A percentile compares a stretch with the other conserved stretches of the same genome.
phyloP scores from a whole-genome alignment of 257 asterid species.

The Petrea volubilis region DNA sequence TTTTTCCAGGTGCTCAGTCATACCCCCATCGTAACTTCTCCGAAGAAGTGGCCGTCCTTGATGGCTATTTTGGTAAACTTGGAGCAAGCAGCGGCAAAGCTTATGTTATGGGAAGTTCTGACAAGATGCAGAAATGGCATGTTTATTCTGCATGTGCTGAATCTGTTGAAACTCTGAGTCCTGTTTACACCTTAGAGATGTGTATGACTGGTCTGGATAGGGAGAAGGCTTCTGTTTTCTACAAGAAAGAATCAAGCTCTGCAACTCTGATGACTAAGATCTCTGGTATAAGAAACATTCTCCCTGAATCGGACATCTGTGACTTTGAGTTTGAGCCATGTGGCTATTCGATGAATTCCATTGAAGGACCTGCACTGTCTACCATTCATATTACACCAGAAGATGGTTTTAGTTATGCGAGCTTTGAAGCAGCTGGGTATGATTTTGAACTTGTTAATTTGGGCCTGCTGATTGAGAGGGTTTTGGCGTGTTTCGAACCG shows the following conservation, averaged over 20 bases:
- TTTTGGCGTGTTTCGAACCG: slow-evolving; percentile 66
- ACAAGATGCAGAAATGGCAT: slow-evolving; percentile 66
- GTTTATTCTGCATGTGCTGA: slow-evolving; percentile 65
- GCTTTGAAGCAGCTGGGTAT: slow-evolving; percentile 86
- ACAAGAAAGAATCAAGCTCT: slow-evolving; percentile 50
- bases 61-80: slow-evolving; percentile 65
- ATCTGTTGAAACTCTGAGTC: slow-evolving; percentile 30
- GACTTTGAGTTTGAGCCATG: slow-evolving; percentile 89
- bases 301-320: slow-evolving; percentile 62
- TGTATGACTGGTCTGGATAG: slow-evolving; percentile 83
- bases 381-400: slow-evolving; percentile 87
- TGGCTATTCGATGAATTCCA: slow-evolving; percentile 88
- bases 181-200: slow-evolving; percentile 76
- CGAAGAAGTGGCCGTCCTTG: slow-evolving; percentile 75
- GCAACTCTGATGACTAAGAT: slow-evolving; percentile 55
- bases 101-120: slow-evolving; percentile 54
- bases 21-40: slow-evolving; percentile 77
- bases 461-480: slow-evolving; percentile 56
- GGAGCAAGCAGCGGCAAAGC: slow-evolving; percentile 65
- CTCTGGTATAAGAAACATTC: slow-evolving; percentile 74
- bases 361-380: slow-evolving; percentile 67
- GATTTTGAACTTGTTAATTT: slow-evolving; percentile 43
- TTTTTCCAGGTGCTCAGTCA: slow-evolving; percentile 81
- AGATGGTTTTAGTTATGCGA: slow-evolving; percentile 86
- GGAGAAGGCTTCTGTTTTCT: slow-evolving; percentile 70